Evolutionary conservation across 345 rosid species (phyloP).

Genomic region (Balakata baccata): DNA sequence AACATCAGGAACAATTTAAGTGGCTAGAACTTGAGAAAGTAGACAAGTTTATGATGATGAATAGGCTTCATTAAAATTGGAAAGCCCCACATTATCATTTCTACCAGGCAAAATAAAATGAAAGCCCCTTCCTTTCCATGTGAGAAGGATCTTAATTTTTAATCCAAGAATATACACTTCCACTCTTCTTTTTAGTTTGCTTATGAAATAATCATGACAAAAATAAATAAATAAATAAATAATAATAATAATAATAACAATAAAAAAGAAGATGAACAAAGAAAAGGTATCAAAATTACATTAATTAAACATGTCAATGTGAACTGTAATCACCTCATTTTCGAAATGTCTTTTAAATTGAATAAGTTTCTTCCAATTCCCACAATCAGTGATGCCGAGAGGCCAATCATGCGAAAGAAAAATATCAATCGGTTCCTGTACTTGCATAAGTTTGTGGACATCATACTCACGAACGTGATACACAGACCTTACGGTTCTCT

Average conservation of each 20-base stretch:
- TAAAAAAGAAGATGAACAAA: background rate
- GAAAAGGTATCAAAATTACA: background rate
- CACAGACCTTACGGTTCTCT: slow-evolving; percentile 58
- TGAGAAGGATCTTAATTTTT: background rate
- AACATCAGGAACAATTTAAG: slow-evolving; percentile 15
- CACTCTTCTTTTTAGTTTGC: background rate
- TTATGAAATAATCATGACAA: background rate
- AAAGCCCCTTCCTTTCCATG: background rate
- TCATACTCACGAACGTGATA: slow-evolving; percentile 94
- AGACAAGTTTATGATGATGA: background rate
- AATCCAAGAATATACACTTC: background rate
- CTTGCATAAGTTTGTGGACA: slow-evolving; percentile 78
- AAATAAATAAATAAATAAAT: background rate
- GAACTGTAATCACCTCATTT: slow-evolving; percentile 50
- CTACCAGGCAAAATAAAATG: background rate
- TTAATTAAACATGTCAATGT: background rate
- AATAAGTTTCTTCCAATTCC: slow-evolving; percentile 62
- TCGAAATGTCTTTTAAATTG: slow-evolving; percentile 51
- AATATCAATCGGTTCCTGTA: slow-evolving; percentile 74
- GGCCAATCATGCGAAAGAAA: slow-evolving; percentile 99
- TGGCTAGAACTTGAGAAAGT: background rate
- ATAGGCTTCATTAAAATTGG: background rate
- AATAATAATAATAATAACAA: background rate
- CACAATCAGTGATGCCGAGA: slow-evolving; percentile 78
- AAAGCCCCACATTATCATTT: background rate